Percentiles rank a stretch among this genome's conserved stretches.
These are phyloP conservation scores for Helicostylum pulchrum DNA, from an alignment of 192 early-diverging fungal genomes.

Conservation along the genomic window DNA sequence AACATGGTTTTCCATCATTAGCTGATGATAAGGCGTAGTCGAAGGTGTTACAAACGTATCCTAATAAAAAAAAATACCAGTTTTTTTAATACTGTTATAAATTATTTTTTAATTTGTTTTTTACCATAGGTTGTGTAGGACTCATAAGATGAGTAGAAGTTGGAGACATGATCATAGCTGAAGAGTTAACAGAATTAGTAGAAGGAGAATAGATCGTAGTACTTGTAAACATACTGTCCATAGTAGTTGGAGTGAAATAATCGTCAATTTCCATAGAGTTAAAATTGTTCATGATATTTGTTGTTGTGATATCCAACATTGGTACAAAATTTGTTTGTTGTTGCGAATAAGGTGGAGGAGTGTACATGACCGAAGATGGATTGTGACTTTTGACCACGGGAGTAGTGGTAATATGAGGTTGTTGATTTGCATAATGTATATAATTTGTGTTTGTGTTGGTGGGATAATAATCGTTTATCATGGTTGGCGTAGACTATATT, in stretches of 20 bases:
- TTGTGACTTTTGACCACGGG: constrained; percentile 14
- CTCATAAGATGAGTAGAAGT: constrained; percentile 2
- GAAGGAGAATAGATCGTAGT: constrained; percentile 14
- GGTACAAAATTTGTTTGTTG: not conserved
- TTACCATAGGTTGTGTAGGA: constrained; percentile 18
- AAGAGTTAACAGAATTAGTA: constrained; percentile 15
- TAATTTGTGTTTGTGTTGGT: too few species aligned
- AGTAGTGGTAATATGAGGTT: not conserved
- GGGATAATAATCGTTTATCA: not conserved
- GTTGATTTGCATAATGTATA: too few species aligned
- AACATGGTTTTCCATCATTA: too few species aligned
- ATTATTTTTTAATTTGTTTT: not conserved
- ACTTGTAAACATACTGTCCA: not conserved
- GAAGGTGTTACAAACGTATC: too few species aligned
- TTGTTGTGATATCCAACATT: constrained; percentile 8
- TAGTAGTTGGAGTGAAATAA: constrained; percentile 6
- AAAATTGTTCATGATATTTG: not conserved
- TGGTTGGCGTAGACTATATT: not conserved
- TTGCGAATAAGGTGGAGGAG: not conserved
- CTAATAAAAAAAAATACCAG: too few species aligned
- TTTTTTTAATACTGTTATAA: not conserved
- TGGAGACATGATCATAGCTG: constrained; percentile 6
- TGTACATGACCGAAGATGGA: not conserved
- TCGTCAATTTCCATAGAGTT: constrained; percentile 10
- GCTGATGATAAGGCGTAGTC: too few species aligned